Percentiles rank a stretch among this genome's conserved stretches.
Conservation (phyloP, 2,329 filamentous ascomycete genomes). For the Claviceps digitariae region DNA sequence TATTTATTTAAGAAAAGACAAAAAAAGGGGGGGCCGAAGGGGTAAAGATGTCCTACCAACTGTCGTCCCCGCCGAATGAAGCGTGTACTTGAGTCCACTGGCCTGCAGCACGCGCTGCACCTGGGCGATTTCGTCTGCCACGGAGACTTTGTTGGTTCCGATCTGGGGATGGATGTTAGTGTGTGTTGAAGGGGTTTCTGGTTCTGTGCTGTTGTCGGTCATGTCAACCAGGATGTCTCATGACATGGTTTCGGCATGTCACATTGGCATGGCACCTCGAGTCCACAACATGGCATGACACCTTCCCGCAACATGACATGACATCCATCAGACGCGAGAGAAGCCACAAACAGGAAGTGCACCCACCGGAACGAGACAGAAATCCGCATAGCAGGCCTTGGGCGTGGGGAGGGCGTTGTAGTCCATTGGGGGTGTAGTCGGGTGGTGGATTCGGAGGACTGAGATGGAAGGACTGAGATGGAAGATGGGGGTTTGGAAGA, state of each 20-base stretch:
- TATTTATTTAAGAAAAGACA: too few relatives aligned
- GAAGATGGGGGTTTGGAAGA: not conserved
- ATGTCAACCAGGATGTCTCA: not conserved
- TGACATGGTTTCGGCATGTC: too few relatives aligned
- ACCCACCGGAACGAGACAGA: slow-evolving; percentile 72
- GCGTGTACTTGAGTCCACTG: slow-evolving; percentile 68
- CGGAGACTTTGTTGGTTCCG: slow-evolving; percentile 63
- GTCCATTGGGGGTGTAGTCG: too few relatives aligned
- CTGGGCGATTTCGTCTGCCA: slow-evolving; percentile 72
- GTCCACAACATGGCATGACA: too few relatives aligned
- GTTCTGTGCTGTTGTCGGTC: too few relatives aligned
- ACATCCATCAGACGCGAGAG: too few relatives aligned
- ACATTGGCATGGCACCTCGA: too few relatives aligned
- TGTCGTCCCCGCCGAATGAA: slow-evolving; percentile 92
- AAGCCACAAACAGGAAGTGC: slow-evolving; percentile 13
- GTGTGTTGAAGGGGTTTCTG: not conserved
- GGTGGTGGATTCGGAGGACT: not conserved
- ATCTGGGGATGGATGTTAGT: slow-evolving; percentile 34
- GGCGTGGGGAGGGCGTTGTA: slow-evolving; percentile 49
- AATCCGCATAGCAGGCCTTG: slow-evolving; percentile 68
- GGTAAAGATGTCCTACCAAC: slow-evolving; percentile 47
- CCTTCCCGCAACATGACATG: not conserved
- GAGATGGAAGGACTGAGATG: not conserved
- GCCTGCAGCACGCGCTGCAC: slow-evolving; percentile 75
- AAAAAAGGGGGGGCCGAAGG: not conserved